Conservation (phyloP, 306 rosid genomes). For the Cyclanthera cordifolia region DNA sequence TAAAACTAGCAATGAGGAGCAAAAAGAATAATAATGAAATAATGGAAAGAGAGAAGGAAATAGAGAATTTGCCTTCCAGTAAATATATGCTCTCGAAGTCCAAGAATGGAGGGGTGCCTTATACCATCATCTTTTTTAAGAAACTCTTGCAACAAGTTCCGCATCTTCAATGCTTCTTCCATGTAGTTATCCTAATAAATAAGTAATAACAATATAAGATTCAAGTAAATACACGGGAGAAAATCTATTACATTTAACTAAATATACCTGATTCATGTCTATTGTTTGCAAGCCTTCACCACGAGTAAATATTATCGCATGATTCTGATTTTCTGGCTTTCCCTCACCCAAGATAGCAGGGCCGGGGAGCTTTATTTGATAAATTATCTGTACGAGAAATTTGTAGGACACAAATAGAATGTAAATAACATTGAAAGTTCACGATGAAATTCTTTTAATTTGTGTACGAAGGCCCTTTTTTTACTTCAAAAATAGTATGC, state of each 20-base stretch:
- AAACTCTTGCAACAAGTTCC: slow-evolving; percentile 88
- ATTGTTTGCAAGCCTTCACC: slow-evolving; percentile 96
- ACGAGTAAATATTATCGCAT: slow-evolving; percentile 85
- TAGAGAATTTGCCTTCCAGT: slow-evolving; percentile 59
- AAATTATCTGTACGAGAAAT: slow-evolving; percentile 43
- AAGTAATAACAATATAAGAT: too few species aligned
- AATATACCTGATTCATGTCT: slow-evolving; percentile 89
- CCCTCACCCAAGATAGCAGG: slow-evolving; percentile 96
- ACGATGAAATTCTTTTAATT: background rate
- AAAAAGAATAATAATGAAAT: background rate
- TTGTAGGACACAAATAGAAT: background rate
- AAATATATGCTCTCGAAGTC: slow-evolving; percentile 94
- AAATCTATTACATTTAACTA: slow-evolving; percentile 3
- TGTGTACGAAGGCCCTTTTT: background rate
- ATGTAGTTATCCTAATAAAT: slow-evolving; percentile 71
- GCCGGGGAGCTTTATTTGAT: slow-evolving; percentile 93
- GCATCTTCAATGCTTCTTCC: slow-evolving; percentile 98
- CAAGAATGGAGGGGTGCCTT: slow-evolving; percentile 77
- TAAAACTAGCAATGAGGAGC: background rate
- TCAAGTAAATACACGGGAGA: background rate
- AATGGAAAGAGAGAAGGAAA: background rate
- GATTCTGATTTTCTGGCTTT: slow-evolving; percentile 98
- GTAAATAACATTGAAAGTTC: slow-evolving; percentile 14
- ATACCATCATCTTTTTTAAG: slow-evolving; percentile 84
- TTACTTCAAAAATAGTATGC: background rate